Base-by-base conservation (phyloP, 116 monocot genomes). In the Cymodocea nodosa region DNA sequence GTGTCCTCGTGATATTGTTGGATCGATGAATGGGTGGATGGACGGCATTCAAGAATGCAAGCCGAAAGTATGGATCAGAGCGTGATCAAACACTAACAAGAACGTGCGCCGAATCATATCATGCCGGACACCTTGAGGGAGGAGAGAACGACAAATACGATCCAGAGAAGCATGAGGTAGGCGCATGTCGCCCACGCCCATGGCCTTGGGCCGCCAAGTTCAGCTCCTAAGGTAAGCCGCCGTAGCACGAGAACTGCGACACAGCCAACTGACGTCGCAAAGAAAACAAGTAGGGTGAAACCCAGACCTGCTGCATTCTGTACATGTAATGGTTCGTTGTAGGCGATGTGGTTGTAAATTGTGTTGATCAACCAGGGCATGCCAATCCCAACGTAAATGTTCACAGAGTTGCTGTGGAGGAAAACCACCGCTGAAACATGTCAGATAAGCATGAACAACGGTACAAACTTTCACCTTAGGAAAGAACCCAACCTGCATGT, bases 321-420 rank as follows among this genome's bases (percentile, higher is more conserved):
- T 34, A 91, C 74, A 56, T 80, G 74, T 22, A 87, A 68, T 23
- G 91, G 84, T 39, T 87, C 51, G 11, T 61, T 53, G 78, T 82
- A 80, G 10, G 30, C 69, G 10, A 84, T 57, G 57, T 70, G 80
- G 80, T 92, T 92, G 80, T 92, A 87, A 0, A 51, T 50, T 20
- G 91, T 87, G 72, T 78, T 61, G 8, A 92, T 84, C 70, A 92
- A 65, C 87, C 92, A 92, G 17, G 92, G 92, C 8, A 87, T 63
- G 17, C 92, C 92, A 67, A 92, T 92, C 34, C 84, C 92, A 23
- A 87, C 63, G 56, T 84, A 92, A 23, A 92, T 92, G 60, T 92
- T 92, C 68, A 92, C 92, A 0, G 92, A 87, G 62, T 92, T 92
- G 76, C 92, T 87, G 80, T 11, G 67, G n/a, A 68, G 30, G n/a